These are phyloP conservation scores for Citeromyces matritensis DNA, from an alignment of 805 yeast species.

Conservation along the genomic window DNA sequence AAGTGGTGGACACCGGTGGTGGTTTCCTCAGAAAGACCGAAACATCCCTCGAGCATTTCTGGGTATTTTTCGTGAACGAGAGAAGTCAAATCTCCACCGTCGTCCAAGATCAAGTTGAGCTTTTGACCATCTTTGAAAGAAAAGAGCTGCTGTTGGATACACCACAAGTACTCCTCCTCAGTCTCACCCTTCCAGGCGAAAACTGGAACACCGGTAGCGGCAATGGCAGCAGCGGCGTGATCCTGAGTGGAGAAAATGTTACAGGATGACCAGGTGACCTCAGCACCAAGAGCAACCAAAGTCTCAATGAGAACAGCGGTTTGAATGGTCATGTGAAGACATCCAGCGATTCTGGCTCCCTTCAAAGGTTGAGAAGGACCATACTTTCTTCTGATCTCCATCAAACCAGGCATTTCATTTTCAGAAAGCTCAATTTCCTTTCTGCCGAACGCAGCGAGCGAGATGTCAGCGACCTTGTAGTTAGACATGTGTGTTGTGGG, in stretches of 20 bases:
- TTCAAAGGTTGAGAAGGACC: slow-evolving; percentile 87
- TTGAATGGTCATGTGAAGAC: slow-evolving; percentile 99
- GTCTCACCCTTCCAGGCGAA: slow-evolving; percentile 99
- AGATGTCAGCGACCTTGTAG: slow-evolving; percentile 95
- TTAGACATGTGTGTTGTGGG: too few species aligned
- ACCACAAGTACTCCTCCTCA: slow-evolving; percentile 98
- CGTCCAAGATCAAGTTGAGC: slow-evolving; percentile 94
- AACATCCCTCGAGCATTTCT: slow-evolving; percentile 90
- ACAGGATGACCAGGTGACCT: slow-evolving; percentile 98
- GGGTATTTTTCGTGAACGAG: slow-evolving; percentile 97
- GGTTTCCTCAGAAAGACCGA: slow-evolving; percentile 96
- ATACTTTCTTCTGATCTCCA: slow-evolving; percentile 91
- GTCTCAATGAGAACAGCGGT: slow-evolving; percentile 98
- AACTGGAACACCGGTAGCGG: slow-evolving; percentile 98
- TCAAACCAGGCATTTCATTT: slow-evolving; percentile 98
- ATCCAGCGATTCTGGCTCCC: slow-evolving; percentile 98
- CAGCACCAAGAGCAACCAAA: slow-evolving; percentile 94
- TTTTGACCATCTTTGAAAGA: slow-evolving; percentile 93
- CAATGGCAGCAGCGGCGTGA: slow-evolving; percentile 99
- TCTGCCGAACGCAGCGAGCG: slow-evolving; percentile 99
- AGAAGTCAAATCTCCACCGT: slow-evolving; percentile 97
- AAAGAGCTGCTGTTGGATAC: slow-evolving; percentile 97
- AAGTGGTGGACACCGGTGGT: slow-evolving; percentile 99
- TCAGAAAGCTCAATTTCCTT: slow-evolving; percentile 98
- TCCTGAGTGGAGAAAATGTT: slow-evolving; percentile 99